phyloP scores from a whole-genome alignment of 768 basidiomycete species.

The Lanmaoa pseudosensibilis region DNA sequence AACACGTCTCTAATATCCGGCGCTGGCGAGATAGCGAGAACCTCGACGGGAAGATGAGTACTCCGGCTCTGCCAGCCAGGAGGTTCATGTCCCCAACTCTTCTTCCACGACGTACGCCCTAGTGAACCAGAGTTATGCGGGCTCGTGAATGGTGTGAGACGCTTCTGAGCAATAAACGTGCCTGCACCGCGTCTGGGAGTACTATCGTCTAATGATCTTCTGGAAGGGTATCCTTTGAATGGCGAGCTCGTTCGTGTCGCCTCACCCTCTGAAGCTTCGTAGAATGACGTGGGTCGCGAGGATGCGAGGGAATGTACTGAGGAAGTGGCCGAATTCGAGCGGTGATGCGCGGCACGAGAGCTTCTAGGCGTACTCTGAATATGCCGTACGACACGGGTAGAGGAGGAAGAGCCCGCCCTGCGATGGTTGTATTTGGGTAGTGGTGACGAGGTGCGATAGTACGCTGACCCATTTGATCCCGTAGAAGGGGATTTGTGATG shows the following conservation, averaged over 20 bases:
- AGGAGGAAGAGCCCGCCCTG: conserved; percentile 76
- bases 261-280: conserved; percentile 73
- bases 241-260: conserved; percentile 65
- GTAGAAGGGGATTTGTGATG: conserved; percentile 77
- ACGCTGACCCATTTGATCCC: conserved; percentile 71
- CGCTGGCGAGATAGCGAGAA: conserved; percentile 64
- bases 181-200: conserved; percentile 44
- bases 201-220: conserved; percentile 49
- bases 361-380: conserved; percentile 40
- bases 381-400: conserved; percentile 77
- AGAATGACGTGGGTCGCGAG: conserved; percentile 75
- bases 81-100: conserved; percentile 84
- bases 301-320: conserved; percentile 76
- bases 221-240: conserved; percentile 48
- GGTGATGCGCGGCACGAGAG: conserved; percentile 54
- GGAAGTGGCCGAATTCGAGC: conserved; percentile 76
- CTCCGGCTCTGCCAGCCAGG: conserved; percentile 76
- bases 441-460: conserved; percentile 70
- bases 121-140: conserved; percentile 48
- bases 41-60: conserved; percentile 72
- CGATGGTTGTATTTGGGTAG: conserved; percentile 74
- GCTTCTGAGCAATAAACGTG: conserved; percentile 82
- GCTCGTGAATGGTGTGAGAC: conserved; percentile 68
- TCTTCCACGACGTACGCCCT: conserved; percentile 83
- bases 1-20: conserved; percentile 73